Evolutionary conservation across 257 asterid species (phyloP).

Genomic region (Ballota nigra): DNA sequence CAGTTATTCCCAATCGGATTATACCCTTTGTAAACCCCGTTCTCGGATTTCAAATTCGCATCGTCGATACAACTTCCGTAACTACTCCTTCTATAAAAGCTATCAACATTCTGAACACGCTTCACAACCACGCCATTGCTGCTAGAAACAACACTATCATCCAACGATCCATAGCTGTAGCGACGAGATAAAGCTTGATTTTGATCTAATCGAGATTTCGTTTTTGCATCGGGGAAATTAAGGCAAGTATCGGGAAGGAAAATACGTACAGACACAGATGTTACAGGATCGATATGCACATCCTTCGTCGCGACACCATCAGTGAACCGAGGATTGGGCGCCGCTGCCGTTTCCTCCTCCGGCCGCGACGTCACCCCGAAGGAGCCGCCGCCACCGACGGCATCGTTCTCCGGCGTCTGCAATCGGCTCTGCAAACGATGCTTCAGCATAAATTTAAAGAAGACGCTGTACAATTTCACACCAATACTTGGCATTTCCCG

Average conservation of each 20-base stretch:
- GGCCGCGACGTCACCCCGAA: constrained; percentile 92
- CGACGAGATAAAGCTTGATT: constrained; percentile 42
- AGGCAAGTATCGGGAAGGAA: constrained; percentile 83
- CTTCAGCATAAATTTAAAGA: constrained; percentile 86
- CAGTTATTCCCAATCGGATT: constrained; percentile 47
- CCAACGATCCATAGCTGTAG: constrained; percentile 53
- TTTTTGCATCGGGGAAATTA: constrained; percentile 40
- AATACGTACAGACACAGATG: constrained; percentile 70
- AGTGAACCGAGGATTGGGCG: constrained; percentile 69
- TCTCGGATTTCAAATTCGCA: constrained; percentile 46
- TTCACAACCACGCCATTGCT: constrained; percentile 27
- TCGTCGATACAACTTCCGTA: constrained; percentile 53
- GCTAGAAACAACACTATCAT: constrained; percentile 41
- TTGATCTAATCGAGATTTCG: constrained; percentile 41
- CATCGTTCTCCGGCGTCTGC: constrained; percentile 46
- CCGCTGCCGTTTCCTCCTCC: constrained; percentile 62
- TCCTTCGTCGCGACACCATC: constrained; percentile 95
- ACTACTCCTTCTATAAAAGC: constrained; percentile 51
- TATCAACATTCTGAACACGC: constrained; percentile 29
- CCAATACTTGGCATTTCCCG: constrained; percentile 89
- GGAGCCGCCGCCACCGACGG: constrained; percentile 40
- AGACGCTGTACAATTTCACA: constrained; percentile 77
- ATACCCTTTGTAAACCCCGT: constrained; percentile 70
- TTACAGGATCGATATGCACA: constrained; percentile 77
- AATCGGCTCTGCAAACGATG: constrained; percentile 86